phyloP scores from a whole-genome alignment of 345 rosid genomes.

The Salix brachista region DNA sequence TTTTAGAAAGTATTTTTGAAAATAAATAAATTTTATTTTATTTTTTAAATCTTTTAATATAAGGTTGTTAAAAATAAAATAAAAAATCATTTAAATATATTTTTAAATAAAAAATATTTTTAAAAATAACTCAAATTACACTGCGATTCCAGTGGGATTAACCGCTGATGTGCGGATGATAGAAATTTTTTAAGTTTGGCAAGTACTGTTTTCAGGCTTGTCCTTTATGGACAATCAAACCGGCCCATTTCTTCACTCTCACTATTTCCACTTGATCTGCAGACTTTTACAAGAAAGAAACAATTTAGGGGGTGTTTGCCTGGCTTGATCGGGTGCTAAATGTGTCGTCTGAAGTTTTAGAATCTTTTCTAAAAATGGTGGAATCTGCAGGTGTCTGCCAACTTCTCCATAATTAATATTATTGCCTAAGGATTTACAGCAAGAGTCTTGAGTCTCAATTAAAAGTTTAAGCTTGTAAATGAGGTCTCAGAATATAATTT shows the following conservation, averaged over 20 bases:
- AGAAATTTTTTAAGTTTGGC: constrained; percentile 17
- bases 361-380: constrained; percentile 38
- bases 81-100: no score
- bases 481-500: no score
- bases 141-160: neutral
- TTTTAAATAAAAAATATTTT: no score
- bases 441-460: constrained; percentile 17
- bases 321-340: constrained; percentile 54
- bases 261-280: constrained; percentile 50
- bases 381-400: constrained; percentile 56
- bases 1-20: no score
- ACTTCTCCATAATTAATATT: constrained; percentile 32
- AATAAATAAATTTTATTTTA: no score
- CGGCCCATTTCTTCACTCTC: constrained; percentile 29
- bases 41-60: no score
- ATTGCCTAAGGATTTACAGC: constrained; percentile 7
- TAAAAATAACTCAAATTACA: no score
- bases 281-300: constrained; percentile 57
- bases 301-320: constrained; percentile 52
- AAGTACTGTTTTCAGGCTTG: constrained; percentile 39
- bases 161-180: neutral
- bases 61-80: no score
- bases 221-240: constrained; percentile 39
- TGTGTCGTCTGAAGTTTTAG: constrained; percentile 21
- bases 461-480: no score